Conservation (phyloP, 139 green algal genomes). For the Asterochloris sp. region DNA sequence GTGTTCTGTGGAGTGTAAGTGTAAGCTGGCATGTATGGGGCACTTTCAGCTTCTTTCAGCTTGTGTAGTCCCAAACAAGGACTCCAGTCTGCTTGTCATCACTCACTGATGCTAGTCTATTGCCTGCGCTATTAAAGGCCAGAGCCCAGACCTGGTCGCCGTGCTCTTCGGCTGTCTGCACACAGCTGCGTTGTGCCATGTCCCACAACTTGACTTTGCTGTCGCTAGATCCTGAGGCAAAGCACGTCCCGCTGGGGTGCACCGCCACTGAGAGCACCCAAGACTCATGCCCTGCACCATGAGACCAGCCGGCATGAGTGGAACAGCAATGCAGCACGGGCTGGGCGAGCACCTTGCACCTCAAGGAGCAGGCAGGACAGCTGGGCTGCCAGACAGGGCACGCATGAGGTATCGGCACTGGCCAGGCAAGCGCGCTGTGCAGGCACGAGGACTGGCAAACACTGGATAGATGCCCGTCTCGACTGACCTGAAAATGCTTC, state of each 20-base stretch:
- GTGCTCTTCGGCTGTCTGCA: slow-evolving; percentile 74
- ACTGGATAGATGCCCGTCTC: background rate
- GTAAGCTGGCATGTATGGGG: too few species aligned
- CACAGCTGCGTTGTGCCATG: slow-evolving; percentile 58
- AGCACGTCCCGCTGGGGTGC: slow-evolving; percentile 61
- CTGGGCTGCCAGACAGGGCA: background rate
- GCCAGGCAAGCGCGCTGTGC: too few species aligned
- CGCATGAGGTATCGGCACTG: too few species aligned
- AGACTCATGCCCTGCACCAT: slow-evolving; percentile 71
- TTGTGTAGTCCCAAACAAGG: too few species aligned
- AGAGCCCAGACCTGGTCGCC: slow-evolving; percentile 74
- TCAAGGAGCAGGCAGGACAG: background rate
- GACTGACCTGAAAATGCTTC: slow-evolving; percentile 70
- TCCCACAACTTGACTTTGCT: slow-evolving; percentile 86
- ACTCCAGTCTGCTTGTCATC: slow-evolving; percentile 55
- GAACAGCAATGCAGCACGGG: background rate
- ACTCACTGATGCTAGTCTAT: slow-evolving; percentile 48
- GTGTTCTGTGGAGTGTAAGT: too few species aligned
- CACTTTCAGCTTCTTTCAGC: too few species aligned
- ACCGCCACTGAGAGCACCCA: slow-evolving; percentile 83
- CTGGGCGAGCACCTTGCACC: background rate
- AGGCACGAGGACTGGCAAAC: too few species aligned
- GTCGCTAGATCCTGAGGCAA: slow-evolving; percentile 76
- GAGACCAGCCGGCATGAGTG: background rate
- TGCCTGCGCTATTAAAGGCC: slow-evolving; percentile 58